phyloP scores from a whole-genome alignment of 2,329 filamentous ascomycete species.

The Nothomitra cinnamomea region DNA sequence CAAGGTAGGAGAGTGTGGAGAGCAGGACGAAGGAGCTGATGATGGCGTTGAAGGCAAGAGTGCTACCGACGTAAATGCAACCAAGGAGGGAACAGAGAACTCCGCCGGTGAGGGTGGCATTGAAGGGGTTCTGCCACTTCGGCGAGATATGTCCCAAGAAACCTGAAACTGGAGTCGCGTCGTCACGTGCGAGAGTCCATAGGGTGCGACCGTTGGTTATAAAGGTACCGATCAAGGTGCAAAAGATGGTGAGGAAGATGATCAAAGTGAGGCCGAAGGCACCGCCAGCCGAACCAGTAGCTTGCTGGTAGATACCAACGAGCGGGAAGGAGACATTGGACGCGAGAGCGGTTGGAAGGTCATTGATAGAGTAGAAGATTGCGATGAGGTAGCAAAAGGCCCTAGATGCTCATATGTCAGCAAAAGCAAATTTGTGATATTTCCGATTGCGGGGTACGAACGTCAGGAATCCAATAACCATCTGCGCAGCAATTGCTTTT shows the following conservation, averaged over 20 bases:
- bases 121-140: constrained; percentile 33
- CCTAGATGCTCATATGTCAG: not conserved
- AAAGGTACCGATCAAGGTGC: constrained; percentile 37
- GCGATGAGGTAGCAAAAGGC: constrained; percentile 27
- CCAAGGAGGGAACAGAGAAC: constrained; percentile 38
- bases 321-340: constrained; percentile 41
- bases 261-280: constrained; percentile 31
- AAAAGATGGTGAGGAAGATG: constrained; percentile 34
- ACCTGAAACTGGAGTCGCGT: constrained; percentile 34
- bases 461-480: constrained; percentile 33
- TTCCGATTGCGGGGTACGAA: constrained; percentile 20
- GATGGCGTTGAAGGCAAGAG: constrained; percentile 49
- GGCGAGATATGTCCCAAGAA: constrained; percentile 31
- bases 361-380: constrained; percentile 40
- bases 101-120: constrained; percentile 35
- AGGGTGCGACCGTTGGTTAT: constrained; percentile 44
- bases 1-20: constrained; percentile 39
- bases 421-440: not conserved
- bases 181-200: constrained; percentile 43
- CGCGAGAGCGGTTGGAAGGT: constrained; percentile 36
- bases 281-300: constrained; percentile 23
- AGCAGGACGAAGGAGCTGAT: constrained; percentile 43
- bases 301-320: constrained; percentile 44
- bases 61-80: constrained; percentile 47
- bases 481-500: constrained; percentile 33